Evolutionary conservation across 305 asterid genomes (phyloP).

Genomic region (Withania somnifera): DNA sequence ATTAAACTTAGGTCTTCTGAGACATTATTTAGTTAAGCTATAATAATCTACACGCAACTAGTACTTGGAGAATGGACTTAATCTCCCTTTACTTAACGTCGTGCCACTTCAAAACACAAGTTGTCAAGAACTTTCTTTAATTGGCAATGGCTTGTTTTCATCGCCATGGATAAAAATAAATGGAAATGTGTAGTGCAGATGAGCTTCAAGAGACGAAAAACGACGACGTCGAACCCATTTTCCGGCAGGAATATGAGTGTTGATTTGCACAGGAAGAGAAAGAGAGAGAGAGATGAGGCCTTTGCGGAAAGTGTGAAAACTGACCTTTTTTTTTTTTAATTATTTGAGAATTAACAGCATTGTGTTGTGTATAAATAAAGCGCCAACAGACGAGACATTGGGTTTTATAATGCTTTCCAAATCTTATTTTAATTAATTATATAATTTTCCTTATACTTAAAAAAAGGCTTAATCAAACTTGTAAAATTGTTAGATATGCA

Average conservation of each 20-base stretch:
- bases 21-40: background rate
- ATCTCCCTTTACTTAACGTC: background rate
- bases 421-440: too few species aligned
- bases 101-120: background rate
- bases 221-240: background rate
- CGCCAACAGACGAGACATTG: background rate
- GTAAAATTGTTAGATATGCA: too few species aligned
- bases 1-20: background rate
- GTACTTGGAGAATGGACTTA: background rate
- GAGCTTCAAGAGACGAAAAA: conserved; percentile 6
- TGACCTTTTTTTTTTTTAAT: background rate
- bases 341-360: background rate
- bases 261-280: background rate
- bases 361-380: conserved; percentile 3
- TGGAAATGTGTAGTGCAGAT: background rate
- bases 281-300: background rate
- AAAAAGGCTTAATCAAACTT: too few species aligned
- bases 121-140: background rate
- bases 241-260: too few species aligned
- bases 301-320: conserved; percentile 3
- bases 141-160: background rate
- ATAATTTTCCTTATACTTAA: too few species aligned
- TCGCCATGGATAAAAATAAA: background rate
- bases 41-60: background rate
- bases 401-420: too few species aligned